Conservation (phyloP, 1,284 basidiomycete genomes). For the Ganoderma boninense region DNA sequence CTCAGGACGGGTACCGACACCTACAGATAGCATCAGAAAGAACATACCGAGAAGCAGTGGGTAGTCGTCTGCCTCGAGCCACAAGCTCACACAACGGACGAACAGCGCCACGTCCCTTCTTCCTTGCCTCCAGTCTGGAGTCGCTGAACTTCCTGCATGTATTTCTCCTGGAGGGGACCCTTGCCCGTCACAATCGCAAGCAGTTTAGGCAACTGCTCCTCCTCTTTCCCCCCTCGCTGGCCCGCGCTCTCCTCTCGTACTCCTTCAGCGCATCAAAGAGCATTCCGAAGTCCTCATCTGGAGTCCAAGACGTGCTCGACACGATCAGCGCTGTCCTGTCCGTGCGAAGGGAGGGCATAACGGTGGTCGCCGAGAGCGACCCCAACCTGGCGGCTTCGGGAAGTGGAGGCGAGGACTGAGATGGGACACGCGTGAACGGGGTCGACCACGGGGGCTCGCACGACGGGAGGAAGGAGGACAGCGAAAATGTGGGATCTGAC, state of each 20-base stretch:
- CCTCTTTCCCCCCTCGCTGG: slow-evolving; percentile 40
- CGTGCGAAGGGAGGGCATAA: slow-evolving; percentile 51
- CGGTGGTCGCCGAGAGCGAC: slow-evolving; percentile 24
- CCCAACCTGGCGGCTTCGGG: slow-evolving; percentile 23
- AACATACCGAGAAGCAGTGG: slow-evolving; percentile 78
- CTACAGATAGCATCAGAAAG: neutral
- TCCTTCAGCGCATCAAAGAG: slow-evolving; percentile 75
- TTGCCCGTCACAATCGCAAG: slow-evolving; percentile 93
- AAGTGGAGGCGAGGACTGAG: slow-evolving; percentile 22
- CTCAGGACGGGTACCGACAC: neutral
- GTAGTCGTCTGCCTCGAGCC: slow-evolving; percentile 92
- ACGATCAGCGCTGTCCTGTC: slow-evolving; percentile 90
- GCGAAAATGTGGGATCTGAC: slow-evolving; percentile 33
- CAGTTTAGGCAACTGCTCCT: slow-evolving; percentile 69
- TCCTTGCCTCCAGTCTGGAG: slow-evolving; percentile 54
- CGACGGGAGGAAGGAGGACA: slow-evolving; percentile 52
- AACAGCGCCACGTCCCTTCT: slow-evolving; percentile 72
- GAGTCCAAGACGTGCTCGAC: slow-evolving; percentile 96
- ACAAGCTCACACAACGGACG: slow-evolving; percentile 86
- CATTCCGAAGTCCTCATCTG: slow-evolving; percentile 94
- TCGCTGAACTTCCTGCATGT: slow-evolving; percentile 69
- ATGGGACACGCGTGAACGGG: slow-evolving; percentile 58
- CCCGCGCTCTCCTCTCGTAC: slow-evolving; percentile 73
- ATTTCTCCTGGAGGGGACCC: slow-evolving; percentile 79
- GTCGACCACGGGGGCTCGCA: slow-evolving; percentile 65